Evolutionary conservation across 2,329 filamentous ascomycete genomes (phyloP), one percentile per base, ranked within the genome.

Genomic region (Alternaria arbusti): DNA sequence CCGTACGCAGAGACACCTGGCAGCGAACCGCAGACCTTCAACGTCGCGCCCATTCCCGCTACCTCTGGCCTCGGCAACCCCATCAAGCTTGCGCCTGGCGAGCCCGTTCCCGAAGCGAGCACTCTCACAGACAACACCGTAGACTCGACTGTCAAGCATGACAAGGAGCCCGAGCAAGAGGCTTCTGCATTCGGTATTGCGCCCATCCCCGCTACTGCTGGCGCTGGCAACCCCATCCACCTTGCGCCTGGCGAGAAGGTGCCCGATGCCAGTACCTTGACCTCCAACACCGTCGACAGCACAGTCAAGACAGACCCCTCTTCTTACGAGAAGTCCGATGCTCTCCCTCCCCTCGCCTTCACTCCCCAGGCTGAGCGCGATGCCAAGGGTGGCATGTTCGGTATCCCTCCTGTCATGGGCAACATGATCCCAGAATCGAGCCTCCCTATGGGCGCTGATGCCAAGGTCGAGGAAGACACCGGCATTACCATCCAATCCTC

Each of bases 341-440:
- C 89, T 61, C 74, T 75, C 25, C 79, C 81, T 75, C 85, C 12
- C 80, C 81, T 83, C 23, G 80, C 82, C n/a, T 64, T 74, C 40
- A 83, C 81, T 46, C 79, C 82, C 45, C 76, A 79, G 22, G 77
- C 79, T 47, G 82, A 84, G 63, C 77, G 75, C 51, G 81, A 83
- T 45, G 79, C 77, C 10, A 78, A 81, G 55, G 79, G 79, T 60
- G 79, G 80, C 59, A 82, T 84, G 73, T 83, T 85, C 67, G 78
- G 74, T 68, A 70, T 86, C 44, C 84, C 84, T 55, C 72, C 75
- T 26, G 78, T 90, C 60, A 84, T 86, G 49, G 86, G 84, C 65
- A 89, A 85, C 79, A 83, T 92, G 78, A 94, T 96, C 68, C 93
- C 93, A 17, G 93, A 96, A 82, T 95, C 92, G 8, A 92, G 91